These are phyloP conservation scores for Aspergillus pseudoglaucus DNA, from an alignment of 2,329 filamentous ascomycete genomes.

Conservation along the genomic window DNA sequence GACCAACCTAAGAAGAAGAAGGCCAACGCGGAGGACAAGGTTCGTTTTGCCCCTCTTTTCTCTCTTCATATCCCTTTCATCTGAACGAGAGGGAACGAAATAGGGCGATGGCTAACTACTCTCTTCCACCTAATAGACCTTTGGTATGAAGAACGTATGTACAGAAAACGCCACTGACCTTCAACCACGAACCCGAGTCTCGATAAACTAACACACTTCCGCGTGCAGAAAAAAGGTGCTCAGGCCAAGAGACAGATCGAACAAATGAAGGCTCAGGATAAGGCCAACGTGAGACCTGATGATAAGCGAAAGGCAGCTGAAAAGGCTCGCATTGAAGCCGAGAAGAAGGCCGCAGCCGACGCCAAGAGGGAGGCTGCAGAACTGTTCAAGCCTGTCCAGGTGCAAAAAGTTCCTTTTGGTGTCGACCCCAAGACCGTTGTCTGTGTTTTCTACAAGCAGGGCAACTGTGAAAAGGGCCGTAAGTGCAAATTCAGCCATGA, in stretches of 20 bases:
- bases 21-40: slow-evolving; percentile 69
- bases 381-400: slow-evolving; percentile 83
- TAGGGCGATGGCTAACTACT: slow-evolving; percentile 11
- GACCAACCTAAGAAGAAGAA: slow-evolving; percentile 45
- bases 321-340: slow-evolving; percentile 63
- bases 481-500: slow-evolving; percentile 99
- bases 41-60: slow-evolving; percentile 17
- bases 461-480: slow-evolving; percentile 90
- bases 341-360: slow-evolving; percentile 84
- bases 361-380: slow-evolving; percentile 74
- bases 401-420: slow-evolving; percentile 96
- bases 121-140: slow-evolving; percentile 52
- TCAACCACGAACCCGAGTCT: background rate
- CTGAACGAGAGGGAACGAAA: background rate
- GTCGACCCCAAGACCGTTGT: slow-evolving; percentile 97
- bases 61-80: slow-evolving; percentile 3
- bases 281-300: slow-evolving; percentile 71
- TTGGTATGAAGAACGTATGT: slow-evolving; percentile 92
- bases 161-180: slow-evolving; percentile 2
- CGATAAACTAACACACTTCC: slow-evolving; percentile 1
- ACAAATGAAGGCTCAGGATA: slow-evolving; percentile 67
- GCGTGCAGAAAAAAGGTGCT: slow-evolving; percentile 72
- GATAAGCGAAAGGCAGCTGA: slow-evolving; percentile 72
- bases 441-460: slow-evolving; percentile 96
- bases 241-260: slow-evolving; percentile 86